Evolutionary conservation across 371 early-diverging fungal species (phyloP), one percentile per base, ranked within the genome.

Genomic region (Mucor piriformis): DNA sequence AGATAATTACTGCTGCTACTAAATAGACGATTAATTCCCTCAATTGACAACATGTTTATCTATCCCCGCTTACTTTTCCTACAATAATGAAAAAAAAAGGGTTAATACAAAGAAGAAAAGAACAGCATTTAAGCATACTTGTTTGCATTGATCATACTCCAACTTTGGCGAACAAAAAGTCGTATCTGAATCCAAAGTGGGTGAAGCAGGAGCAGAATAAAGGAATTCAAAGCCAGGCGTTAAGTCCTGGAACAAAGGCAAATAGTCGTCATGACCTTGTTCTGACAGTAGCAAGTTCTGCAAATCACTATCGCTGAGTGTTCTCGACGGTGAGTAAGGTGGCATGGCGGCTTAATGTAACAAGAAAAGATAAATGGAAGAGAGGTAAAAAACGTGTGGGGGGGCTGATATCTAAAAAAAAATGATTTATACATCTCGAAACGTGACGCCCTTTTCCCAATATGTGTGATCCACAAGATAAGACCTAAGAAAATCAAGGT

Each of bases 181-280:
- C 8, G 34, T 49, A 18, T 48, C 38, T 2, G 57, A 56, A 34
- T 56, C 56, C 3, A 32, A 5, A 8, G 48, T 49, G 6, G 37
- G 27, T 6, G 58, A 40, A 32, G 25, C 40, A 6, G 58, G 50
- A 32, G 50, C 25, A 29, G 34, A 12, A 37, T 38, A 49, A 21
- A 18, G 23, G 16, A 44, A 35, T 5, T 55, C 43, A n/a, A 55
- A 34, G 6, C 43, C 54, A 35, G 46, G 46, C 20, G 46, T 18
- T 21, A 56, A 34, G 32, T 49, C 50, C 21, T 57, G 58, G 21
- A 57, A 57, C 6, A 57, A 38, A 33, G 50, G 29, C 25, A 48
- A 13, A 44, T 33, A 43, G 20, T 40, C 29, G 15, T 25, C 33
- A 40, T 50, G 18, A n/a, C 24, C 42, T 5, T 38, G 32, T 13